phyloP scores from a whole-genome alignment of 2,329 filamentous ascomycete species.

The Colletotrichum aenigma region DNA sequence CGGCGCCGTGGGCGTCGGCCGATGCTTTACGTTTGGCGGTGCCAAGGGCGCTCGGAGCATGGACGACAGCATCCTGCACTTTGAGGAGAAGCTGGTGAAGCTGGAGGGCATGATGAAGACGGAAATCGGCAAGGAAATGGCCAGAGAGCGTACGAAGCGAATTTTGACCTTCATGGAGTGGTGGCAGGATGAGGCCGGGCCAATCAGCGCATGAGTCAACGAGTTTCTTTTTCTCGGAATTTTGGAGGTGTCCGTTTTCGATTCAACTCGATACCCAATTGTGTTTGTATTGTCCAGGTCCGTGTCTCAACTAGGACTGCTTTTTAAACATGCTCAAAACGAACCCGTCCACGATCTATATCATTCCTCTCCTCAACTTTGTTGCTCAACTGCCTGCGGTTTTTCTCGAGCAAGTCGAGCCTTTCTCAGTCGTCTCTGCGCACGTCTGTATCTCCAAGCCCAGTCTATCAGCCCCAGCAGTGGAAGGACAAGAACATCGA shows the following conservation, averaged over 20 bases:
- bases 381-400: background rate
- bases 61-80: constrained; percentile 73
- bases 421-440: background rate
- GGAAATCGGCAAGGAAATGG: constrained; percentile 55
- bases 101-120: constrained; percentile 72
- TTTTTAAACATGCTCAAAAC: background rate
- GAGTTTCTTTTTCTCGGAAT: background rate
- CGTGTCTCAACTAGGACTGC: background rate
- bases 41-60: constrained; percentile 60
- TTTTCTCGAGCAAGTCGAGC: background rate
- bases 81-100: constrained; percentile 74
- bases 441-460: constrained; percentile 13
- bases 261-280: constrained; percentile 20
- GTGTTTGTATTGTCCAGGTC: background rate
- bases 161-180: constrained; percentile 58
- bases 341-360: background rate
- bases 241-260: background rate
- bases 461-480: constrained; percentile 6
- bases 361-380: background rate
- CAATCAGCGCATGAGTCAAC: background rate
- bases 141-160: constrained; percentile 56
- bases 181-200: constrained; percentile 57
- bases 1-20: constrained; percentile 82
- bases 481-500: constrained; percentile 12
- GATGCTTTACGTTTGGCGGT: constrained; percentile 79